Base-by-base conservation (phyloP, 2,329 filamentous ascomycete genomes). In the Colletotrichum agaves region DNA sequence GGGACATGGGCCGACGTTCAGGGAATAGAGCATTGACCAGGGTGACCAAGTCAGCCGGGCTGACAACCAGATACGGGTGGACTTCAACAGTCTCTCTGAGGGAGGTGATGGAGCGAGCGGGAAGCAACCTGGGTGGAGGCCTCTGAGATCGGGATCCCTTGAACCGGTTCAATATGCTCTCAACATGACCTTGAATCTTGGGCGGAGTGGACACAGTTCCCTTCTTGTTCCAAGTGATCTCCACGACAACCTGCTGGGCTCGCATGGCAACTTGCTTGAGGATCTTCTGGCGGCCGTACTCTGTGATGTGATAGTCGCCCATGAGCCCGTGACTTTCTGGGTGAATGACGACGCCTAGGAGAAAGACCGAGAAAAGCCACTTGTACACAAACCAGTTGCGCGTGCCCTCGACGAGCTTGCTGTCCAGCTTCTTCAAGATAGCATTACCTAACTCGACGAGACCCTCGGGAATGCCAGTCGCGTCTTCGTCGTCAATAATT, bases 281-380 rank as follows among this genome's bases (percentile, higher is more conserved):
- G 63, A 92, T 91, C 78, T 90, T 94, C 74, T 97, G 92, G 47
- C 96, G 89, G 46, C 93, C 94, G 78, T 95, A 93, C 72, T 97
- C 93, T 56, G 92, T 94, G 73, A 98, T 93, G 80, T 97, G 93
- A 77, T 97, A 95, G 74, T 97, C 93, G 63, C 93, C 87, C 83
- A 98, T 90, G 81, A 92, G 88, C 61, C 88, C 88, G 72, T 89
- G 86, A 59, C 86, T 94, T 85, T 99, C 96, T 11, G 96, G 96
- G 74, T 96, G 92, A 53, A 93, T 92, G 74, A 98, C 88, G 60
- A 93, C 91, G 73, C 92, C 91, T 52, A 93, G 86, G 39, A 98
- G 83, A 79, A 96, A 98, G 58, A 91, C 91, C 70, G 93, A 92
- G 77, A 98, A 97, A 70, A 98, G 90, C 90, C 95, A 99, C 76